A percentile compares a stretch with the other conserved stretches of the same genome.
Evolutionary conservation across 2,329 filamentous ascomycete species (phyloP).

Genomic region (Fusarium sp.): DNA sequence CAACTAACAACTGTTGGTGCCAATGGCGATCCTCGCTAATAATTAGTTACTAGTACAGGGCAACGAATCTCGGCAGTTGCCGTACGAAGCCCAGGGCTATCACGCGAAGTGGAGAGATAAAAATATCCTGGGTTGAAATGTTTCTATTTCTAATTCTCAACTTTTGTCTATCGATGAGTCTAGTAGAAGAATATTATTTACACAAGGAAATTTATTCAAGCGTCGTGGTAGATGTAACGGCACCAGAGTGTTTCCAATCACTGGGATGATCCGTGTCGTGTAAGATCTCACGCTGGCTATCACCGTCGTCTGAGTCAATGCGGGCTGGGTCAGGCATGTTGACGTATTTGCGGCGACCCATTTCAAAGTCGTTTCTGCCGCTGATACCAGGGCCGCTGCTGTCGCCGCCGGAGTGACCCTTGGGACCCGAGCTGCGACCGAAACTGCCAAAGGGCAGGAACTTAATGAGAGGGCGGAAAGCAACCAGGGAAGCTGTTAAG

Average conservation of each 20-base stretch:
- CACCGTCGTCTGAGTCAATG: slow-evolving; percentile 1
- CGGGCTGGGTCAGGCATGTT: not conserved
- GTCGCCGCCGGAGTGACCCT: not conserved
- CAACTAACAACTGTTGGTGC: not conserved
- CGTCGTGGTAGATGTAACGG: not conserved
- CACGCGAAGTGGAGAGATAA: not conserved
- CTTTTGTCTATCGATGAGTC: not conserved
- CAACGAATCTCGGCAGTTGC: not conserved
- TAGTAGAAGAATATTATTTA: not conserved
- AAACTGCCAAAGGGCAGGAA: slow-evolving; percentile 2
- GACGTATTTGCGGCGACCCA: slow-evolving; percentile 1
- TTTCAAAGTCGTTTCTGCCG: not conserved
- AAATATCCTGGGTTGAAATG: not conserved
- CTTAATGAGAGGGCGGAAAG: slow-evolving; percentile 7
- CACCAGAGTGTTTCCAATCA: not conserved
- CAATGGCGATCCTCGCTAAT: not conserved
- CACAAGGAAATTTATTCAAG: not conserved
- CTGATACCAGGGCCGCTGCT: not conserved
- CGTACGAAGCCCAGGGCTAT: not conserved
- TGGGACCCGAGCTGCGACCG: not conserved
- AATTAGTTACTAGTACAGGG: not conserved
- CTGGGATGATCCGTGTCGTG: not conserved
- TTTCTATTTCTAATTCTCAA: not conserved
- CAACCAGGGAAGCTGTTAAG: not conserved
- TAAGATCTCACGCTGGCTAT: slow-evolving; percentile 1